Percentiles rank a stretch among this genome's conserved stretches.
These are phyloP conservation scores for Penicillium palitans DNA, from an alignment of 2,329 filamentous ascomycete species.

Conservation along the genomic window DNA sequence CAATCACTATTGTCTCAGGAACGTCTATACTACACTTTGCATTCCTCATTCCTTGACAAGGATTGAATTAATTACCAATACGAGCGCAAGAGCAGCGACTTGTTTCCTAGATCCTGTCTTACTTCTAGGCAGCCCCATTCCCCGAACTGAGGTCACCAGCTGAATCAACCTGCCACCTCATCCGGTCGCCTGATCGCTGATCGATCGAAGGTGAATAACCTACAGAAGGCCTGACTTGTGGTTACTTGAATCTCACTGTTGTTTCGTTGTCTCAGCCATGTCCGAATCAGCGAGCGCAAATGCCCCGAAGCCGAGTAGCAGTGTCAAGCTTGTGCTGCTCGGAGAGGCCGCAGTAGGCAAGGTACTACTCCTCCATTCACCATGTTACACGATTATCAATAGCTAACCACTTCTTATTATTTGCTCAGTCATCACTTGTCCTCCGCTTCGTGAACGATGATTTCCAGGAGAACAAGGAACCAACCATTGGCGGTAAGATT, in stretches of 20 bases:
- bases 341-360: constrained; percentile 98
- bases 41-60: constrained; percentile 10
- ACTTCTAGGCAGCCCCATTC: constrained; percentile 24
- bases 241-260: constrained; percentile 5
- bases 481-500: constrained; percentile 85
- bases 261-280: constrained; percentile 51
- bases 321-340: constrained; percentile 97
- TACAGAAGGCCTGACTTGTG: constrained; percentile 34
- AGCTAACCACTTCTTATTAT: constrained; percentile 12
- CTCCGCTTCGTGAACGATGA: constrained; percentile 99
- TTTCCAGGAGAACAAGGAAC: constrained; percentile 99
- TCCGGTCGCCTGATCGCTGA: constrained; percentile 27
- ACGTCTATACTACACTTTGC: constrained; percentile 13
- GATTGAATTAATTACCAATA: constrained; percentile 11
- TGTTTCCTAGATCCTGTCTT: constrained; percentile 23
- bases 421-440: constrained; percentile 81
- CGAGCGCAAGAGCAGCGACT: constrained; percentile 3
- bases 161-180: constrained; percentile 24
- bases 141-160: constrained; percentile 18
- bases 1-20: constrained; percentile 8
- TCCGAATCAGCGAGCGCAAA: constrained; percentile 66
- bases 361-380: constrained; percentile 55
- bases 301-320: constrained; percentile 93
- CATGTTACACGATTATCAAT: constrained; percentile 8
- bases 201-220: constrained; percentile 23